Conservation (phyloP, 2,329 filamentous ascomycete genomes). For the Geosmithia morbida region DNA sequence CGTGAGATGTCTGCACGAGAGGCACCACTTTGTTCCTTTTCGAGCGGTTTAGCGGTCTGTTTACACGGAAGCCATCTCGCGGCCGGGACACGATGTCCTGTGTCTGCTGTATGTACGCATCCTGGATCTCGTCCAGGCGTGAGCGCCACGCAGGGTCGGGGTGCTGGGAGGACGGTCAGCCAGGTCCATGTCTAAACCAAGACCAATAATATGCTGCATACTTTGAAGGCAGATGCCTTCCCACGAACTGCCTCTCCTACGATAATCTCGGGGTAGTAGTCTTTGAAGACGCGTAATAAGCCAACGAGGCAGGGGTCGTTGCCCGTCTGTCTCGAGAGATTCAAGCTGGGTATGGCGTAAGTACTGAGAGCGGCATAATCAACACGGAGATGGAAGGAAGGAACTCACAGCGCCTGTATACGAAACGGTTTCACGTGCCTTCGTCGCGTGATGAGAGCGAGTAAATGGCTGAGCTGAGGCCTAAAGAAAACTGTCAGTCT, state of each 20-base stretch:
- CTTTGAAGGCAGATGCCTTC: conserved; percentile 47
- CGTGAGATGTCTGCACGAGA: conserved; percentile 58
- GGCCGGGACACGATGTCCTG: conserved; percentile 18
- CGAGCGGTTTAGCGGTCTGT: conserved; percentile 24
- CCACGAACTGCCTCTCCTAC: conserved; percentile 52
- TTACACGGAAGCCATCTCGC: conserved; percentile 46
- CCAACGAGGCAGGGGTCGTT: conserved; percentile 64
- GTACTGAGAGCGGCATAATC: neutral
- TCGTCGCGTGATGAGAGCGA: conserved; percentile 65
- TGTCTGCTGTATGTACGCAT: conserved; percentile 33
- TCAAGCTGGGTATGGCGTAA: conserved; percentile 26
- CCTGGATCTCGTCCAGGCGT: conserved; percentile 54
- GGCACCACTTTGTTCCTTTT: conserved; percentile 36
- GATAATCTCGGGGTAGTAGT: conserved; percentile 83
- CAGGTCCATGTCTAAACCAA: conserved; percentile 5
- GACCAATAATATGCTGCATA: conserved; percentile 9
- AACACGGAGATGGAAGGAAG: neutral
- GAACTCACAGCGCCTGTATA: conserved; percentile 56
- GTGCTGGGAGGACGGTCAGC: conserved; percentile 31
- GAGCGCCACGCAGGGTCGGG: conserved; percentile 65
- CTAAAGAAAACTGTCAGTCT: conserved; percentile 14
- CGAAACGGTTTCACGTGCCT: conserved; percentile 75
- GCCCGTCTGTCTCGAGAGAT: conserved; percentile 43
- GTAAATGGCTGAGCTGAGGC: conserved; percentile 55
- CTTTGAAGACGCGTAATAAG: conserved; percentile 70